These are phyloP conservation scores for Limonium bicolor DNA, from an alignment of 148 eudicot species.

Conservation along the genomic window DNA sequence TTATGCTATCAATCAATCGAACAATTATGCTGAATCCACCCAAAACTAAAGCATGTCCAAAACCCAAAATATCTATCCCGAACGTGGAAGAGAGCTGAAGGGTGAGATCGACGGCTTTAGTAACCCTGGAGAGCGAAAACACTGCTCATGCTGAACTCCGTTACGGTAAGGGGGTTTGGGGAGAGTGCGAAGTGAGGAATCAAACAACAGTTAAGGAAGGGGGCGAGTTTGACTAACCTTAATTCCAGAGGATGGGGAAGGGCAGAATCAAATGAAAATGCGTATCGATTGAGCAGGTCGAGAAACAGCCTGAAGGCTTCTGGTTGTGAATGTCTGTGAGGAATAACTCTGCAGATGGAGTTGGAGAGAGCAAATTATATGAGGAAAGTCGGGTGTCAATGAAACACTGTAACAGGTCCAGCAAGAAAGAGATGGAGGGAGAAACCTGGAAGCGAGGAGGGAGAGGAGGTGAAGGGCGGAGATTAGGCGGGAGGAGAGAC, in stretches of 20 bases:
- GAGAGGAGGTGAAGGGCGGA: slow-evolving; percentile 14
- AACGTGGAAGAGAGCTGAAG: slow-evolving; percentile 19
- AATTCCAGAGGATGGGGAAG: slow-evolving; percentile 3
- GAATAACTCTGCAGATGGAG: slow-evolving; percentile 14
- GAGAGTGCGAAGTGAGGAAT: not conserved
- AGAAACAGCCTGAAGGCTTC: slow-evolving; percentile 20
- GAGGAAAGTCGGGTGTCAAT: too few relatives aligned
- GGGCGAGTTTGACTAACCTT: slow-evolving; percentile 11
- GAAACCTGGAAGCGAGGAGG: slow-evolving; percentile 20
- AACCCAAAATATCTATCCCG: slow-evolving; percentile 6
- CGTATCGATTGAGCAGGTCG: slow-evolving; percentile 15
- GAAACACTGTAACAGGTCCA: too few relatives aligned
- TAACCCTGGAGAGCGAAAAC: slow-evolving; percentile 8
- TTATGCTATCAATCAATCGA: slow-evolving; percentile 15
- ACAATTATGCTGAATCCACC: slow-evolving; percentile 14
- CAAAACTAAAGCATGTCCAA: slow-evolving; percentile 12
- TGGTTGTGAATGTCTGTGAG: slow-evolving; percentile 15
- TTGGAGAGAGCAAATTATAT: not conserved
- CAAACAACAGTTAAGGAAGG: not conserved
- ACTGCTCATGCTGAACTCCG: not conserved
- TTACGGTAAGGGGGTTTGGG: not conserved
- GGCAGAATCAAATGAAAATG: slow-evolving; percentile 7
- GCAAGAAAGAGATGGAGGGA: too few relatives aligned
- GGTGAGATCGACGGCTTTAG: slow-evolving; percentile 11
- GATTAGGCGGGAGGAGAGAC: slow-evolving; percentile 9